Percentiles rank a stretch among this genome's conserved stretches.
Evolutionary conservation across 805 yeast genomes (phyloP).

Genomic region (Schwanniomyces vanrijiae): DNA sequence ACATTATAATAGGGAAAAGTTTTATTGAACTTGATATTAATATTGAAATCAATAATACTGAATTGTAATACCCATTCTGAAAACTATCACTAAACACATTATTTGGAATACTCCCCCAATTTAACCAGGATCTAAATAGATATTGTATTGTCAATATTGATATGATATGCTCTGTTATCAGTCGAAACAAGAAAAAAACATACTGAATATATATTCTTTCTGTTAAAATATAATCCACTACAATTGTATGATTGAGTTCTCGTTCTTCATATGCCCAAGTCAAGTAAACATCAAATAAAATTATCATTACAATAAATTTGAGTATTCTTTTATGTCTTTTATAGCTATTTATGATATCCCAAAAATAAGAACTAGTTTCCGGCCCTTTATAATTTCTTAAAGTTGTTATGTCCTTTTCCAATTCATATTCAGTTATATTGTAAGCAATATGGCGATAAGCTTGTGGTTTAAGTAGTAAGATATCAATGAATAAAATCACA

Average conservation of each 20-base stretch:
- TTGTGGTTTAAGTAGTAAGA: slow-evolving; percentile 79
- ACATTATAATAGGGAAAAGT: slow-evolving; percentile 85
- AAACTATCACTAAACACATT: slow-evolving; percentile 18
- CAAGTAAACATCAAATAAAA: slow-evolving; percentile 84
- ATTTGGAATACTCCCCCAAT: slow-evolving; percentile 15
- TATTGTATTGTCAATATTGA: slow-evolving; percentile 38
- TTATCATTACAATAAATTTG: slow-evolving; percentile 58
- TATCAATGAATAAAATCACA: slow-evolving; percentile 79
- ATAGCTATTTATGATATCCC: slow-evolving; percentile 5
- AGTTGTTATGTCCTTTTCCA: slow-evolving; percentile 7
- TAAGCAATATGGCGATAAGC: slow-evolving; percentile 86
- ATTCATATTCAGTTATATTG: slow-evolving; percentile 50
- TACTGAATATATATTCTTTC: slow-evolving; percentile 53
- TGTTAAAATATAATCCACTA: slow-evolving; percentile 22
- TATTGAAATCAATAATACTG: slow-evolving; percentile 64
- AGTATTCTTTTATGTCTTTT: slow-evolving; percentile 21
- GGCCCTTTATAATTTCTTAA: slow-evolving; percentile 6
- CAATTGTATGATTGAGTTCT: slow-evolving; percentile 30
- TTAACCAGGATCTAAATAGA: slow-evolving; percentile 13
- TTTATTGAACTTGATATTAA: slow-evolving; percentile 77
- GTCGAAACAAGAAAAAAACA: slow-evolving; percentile 51
- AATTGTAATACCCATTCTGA: slow-evolving; percentile 34
- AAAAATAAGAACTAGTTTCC: slow-evolving; percentile 13
- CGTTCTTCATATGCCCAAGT: slow-evolving; percentile 91
- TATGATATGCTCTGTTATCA: slow-evolving; percentile 45